phyloP scores from a whole-genome alignment of 306 rosid species.

The Inga oerstediana region DNA sequence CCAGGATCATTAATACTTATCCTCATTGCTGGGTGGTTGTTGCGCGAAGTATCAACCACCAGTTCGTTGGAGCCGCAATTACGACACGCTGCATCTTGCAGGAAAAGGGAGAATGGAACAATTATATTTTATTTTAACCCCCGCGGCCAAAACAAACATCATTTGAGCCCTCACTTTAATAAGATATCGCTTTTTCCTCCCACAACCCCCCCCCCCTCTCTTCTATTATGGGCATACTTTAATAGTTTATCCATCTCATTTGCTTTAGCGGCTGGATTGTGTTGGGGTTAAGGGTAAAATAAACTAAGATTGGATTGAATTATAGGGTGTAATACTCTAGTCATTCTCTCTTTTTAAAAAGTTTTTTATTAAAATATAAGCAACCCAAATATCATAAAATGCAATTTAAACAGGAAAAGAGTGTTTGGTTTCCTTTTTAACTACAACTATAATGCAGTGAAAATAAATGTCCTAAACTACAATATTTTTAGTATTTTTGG shows the following conservation, averaged over 20 bases:
- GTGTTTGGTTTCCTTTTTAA: no score
- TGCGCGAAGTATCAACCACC: neutral
- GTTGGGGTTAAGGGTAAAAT: no score
- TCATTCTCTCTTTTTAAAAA: no score
- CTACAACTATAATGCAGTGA: no score
- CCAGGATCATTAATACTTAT: neutral
- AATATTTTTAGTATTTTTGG: no score
- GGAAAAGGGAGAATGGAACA: neutral
- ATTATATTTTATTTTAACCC: neutral
- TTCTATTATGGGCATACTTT: constrained; percentile 31
- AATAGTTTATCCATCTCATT: neutral
- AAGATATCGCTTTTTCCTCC: constrained; percentile 8
- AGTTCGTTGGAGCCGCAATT: constrained; percentile 3
- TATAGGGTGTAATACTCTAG: no score
- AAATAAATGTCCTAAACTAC: no score
- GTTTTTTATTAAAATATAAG: no score
- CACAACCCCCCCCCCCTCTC: neutral
- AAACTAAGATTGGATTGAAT: no score
- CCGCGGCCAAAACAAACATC: neutral
- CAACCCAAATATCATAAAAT: no score
- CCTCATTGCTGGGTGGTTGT: neutral
- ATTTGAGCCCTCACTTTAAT: constrained; percentile 21
- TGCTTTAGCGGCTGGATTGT: no score
- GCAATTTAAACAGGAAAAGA: no score
- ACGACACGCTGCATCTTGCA: neutral